Percentiles rank a stretch among this genome's conserved stretches.
Conservation (phyloP, 352 stramenopile genomes). For the Hyaloperonospora brassicae region DNA sequence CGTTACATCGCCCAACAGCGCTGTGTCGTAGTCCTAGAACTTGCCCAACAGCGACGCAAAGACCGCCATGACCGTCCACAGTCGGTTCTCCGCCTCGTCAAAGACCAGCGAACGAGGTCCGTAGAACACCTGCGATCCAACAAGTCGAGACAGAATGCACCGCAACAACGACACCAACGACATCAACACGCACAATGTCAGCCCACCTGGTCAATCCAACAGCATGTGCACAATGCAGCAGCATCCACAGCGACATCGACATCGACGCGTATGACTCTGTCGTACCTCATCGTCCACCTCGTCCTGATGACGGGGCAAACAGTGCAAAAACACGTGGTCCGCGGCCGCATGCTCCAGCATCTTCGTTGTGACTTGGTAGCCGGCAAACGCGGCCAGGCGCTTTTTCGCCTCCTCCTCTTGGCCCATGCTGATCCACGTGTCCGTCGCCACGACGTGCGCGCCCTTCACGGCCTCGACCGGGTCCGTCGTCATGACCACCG, state of each 20-base stretch:
- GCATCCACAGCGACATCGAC: neutral
- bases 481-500: constrained; percentile 80
- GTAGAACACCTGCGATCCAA: constrained; percentile 85
- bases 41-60: constrained; percentile 49
- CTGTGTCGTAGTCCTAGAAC: constrained; percentile 11
- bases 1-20: neutral
- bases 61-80: constrained; percentile 99
- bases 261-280: neutral
- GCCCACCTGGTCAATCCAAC: neutral
- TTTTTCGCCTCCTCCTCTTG: constrained; percentile 92
- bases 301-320: constrained; percentile 93
- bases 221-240: neutral
- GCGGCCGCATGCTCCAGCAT: constrained; percentile 88
- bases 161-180: neutral
- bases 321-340: constrained; percentile 96
- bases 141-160: constrained; percentile 5
- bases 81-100: constrained; percentile 95
- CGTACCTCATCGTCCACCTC: constrained; percentile 94
- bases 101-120: constrained; percentile 93
- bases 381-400: constrained; percentile 90
- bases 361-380: constrained; percentile 91
- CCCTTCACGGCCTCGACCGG: constrained; percentile 90
- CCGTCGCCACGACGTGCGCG: constrained; percentile 93
- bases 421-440: constrained; percentile 96
- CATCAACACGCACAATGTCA: too few species aligned